Base-by-base conservation (phyloP, 2,329 filamentous ascomycete genomes). In the Chaetomiaceae sp. region DNA sequence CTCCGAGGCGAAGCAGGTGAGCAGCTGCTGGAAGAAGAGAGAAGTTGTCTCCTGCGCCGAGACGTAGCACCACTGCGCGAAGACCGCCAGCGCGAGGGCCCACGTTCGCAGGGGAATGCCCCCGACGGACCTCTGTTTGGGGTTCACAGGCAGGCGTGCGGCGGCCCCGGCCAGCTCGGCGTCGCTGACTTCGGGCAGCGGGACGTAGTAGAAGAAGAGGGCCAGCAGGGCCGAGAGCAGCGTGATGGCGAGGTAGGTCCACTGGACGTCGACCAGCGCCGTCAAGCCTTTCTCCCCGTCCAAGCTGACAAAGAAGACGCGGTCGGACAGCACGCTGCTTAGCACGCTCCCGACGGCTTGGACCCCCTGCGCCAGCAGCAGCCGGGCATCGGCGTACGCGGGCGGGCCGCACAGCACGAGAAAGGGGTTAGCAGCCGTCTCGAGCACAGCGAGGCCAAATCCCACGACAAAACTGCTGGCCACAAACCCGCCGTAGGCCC, bases 211-310 rank as follows among this genome's bases (percentile, higher is more conserved):
- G 66, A 87, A 85, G 64, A 86, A 81, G 3, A 86, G 71, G 0
- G 83, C 87, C 3, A 95, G 75, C 3, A 81, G 73, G 48, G 86
- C 87, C 54, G 87, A 88, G 52, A 91, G 84, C 22, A 87, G 75
- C 0, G 88, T 89, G 56, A 92, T 86, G 51, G 84, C 86, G n/a
- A 94, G 78, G 62, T 94, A 94, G 0, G 88, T 88, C 86, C 87
- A 95, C 68, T 94, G 89, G 1, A 92, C 87, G 56, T 87, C 83
- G 57, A 88, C 79, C 3, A 94, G 76, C 1, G 79, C 80, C 27
- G 75, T 68, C 2, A 75, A 65, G n/a, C n/a, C 19, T 8, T n/a
- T 14, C 9, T 11, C 25, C 15, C 64, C 54, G 19, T 62, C 65
- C 31, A 78, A 12, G 77, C 72, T 25, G 75, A 77, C 38, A 70